Evolutionary conservation across 345 rosid genomes (phyloP), one percentile per base, ranked within the genome.

Genomic region (Adansonia digitata): DNA sequence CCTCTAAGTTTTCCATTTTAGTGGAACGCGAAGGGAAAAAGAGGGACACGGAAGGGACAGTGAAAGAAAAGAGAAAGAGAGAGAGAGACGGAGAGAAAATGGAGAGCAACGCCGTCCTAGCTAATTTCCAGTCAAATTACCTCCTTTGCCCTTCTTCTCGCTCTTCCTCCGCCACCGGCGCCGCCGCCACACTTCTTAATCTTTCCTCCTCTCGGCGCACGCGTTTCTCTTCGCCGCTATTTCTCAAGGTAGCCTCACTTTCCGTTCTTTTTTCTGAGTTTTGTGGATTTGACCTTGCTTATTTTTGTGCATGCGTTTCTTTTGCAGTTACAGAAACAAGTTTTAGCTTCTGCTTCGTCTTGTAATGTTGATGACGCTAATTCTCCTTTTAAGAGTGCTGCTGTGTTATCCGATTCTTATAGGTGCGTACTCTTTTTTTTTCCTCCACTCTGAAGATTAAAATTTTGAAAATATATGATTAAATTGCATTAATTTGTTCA

Each of bases 61-160:
- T 24, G 3, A 53, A 24, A 53, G 1, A 1, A 22, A 53, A 22
- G 26, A 20, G 14, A 13, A 24, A 53, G 18, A 27, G 12, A 24
- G 34, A 57, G 7, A 13, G 8, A 12, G 0, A 26, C 26, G 22
- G 2, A 24, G 56, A 52, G 31, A 67, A 57, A 68, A 93, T 93
- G 98, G 98, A 89, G 85, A 80, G 77, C 73, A 74, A 76, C 51
- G 86, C 86, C 20, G 78, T 82, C 29, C 55, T 79, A 0, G 74
- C 84, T 0, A 83, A 75, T 51, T 73, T 83, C 22, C 85, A 77
- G 35, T 84, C 86, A 24, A 84, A 78, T 74, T 81, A 63, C 85
- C 81, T 81, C 26, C 73, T 79, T 37, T 77, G 17, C 63, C 88
- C 88, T 53, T 79, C 59, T 53, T 53, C 88, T 48, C 84, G 85